A percentile compares a stretch with the other conserved stretches of the same genome.
phyloP scores from a whole-genome alignment of 345 rosid species.

The Camelina hispida region DNA sequence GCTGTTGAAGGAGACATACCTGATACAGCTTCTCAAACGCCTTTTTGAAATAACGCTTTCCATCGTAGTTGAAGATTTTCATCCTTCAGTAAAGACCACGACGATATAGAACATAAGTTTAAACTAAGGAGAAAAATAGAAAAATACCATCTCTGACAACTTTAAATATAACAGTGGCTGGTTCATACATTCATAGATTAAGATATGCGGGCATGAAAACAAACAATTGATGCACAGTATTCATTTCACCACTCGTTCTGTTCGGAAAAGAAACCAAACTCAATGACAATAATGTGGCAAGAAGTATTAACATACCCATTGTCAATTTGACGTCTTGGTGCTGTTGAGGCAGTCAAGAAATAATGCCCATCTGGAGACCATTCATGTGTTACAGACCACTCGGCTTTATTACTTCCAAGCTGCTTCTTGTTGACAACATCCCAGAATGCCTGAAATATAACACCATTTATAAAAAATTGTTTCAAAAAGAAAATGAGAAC shows the following conservation, averaged over 20 bases:
- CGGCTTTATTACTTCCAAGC: constrained; percentile 81
- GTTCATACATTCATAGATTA: constrained; percentile 10
- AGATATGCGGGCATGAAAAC: background rate
- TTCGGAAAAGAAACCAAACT: constrained; percentile 3
- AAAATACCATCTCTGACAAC: constrained; percentile 6
- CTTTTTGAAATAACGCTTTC: constrained; percentile 75
- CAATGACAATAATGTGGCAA: constrained; percentile 14
- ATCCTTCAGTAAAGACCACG: constrained; percentile 60
- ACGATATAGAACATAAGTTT: constrained; percentile 3
- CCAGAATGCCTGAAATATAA: constrained; percentile 81
- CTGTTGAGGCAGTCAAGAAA: constrained; percentile 96
- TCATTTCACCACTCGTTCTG: constrained; percentile 1
- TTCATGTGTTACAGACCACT: constrained; percentile 86
- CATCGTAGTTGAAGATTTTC: constrained; percentile 81
- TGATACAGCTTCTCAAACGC: constrained; percentile 88
- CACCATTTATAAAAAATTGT: constrained; percentile 10
- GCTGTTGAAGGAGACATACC: constrained; percentile 50
- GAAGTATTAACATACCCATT: constrained; percentile 68
- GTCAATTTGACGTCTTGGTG: constrained; percentile 93
- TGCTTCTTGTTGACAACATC: constrained; percentile 69
- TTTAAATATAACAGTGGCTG: background rate
- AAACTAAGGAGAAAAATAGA: background rate
- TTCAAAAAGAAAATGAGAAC: background rate
- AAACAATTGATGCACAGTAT: constrained; percentile 2
- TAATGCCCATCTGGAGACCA: constrained; percentile 94